A percentile compares a stretch with the other conserved stretches of the same genome.
Evolutionary conservation across 768 basidiomycete genomes (phyloP).

Genomic region (Daedalea quercina): DNA sequence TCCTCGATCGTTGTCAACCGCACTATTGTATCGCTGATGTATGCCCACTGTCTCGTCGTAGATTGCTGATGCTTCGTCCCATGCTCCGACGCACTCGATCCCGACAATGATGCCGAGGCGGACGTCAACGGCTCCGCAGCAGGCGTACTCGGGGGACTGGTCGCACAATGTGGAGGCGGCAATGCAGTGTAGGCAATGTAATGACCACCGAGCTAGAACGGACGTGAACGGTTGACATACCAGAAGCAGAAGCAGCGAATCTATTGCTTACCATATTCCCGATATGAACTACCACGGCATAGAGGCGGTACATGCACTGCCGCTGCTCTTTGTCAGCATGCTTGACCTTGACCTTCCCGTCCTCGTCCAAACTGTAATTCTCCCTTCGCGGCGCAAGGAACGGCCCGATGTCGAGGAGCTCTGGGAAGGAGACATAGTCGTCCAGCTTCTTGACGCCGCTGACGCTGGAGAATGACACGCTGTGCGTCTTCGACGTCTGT

Average conservation of each 20-base stretch:
- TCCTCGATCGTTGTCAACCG: conserved; percentile 77
- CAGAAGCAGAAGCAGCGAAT: conserved; percentile 18
- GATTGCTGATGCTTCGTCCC: conserved; percentile 6
- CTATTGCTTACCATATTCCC: conserved; percentile 63
- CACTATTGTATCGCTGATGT: conserved; percentile 88
- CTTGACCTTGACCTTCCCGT: conserved; percentile 12
- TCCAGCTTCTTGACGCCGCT: conserved; percentile 81
- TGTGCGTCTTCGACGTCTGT: conserved; percentile 60
- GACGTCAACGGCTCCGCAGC: conserved; percentile 8
- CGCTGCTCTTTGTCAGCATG: conserved; percentile 17
- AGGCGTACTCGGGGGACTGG: conserved; percentile 6
- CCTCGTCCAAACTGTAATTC: conserved; percentile 48
- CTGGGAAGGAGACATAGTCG: conserved; percentile 87
- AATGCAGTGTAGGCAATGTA: conserved; percentile 83
- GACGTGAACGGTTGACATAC: too few relatives aligned
- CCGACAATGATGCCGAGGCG: not conserved
- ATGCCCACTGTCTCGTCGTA: conserved; percentile 70
- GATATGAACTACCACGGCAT: conserved; percentile 81
- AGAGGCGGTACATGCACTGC: conserved; percentile 59
- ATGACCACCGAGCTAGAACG: conserved; percentile 76
- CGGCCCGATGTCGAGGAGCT: conserved; percentile 75
- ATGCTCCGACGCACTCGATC: not conserved
- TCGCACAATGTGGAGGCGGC: conserved; percentile 27
- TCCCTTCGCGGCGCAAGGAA: conserved; percentile 80
- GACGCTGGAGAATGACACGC: conserved; percentile 51